Evolutionary conservation across 768 basidiomycete species (phyloP), one percentile per base, ranked within the genome.

Genomic region (Leccinum disarticulatum): DNA sequence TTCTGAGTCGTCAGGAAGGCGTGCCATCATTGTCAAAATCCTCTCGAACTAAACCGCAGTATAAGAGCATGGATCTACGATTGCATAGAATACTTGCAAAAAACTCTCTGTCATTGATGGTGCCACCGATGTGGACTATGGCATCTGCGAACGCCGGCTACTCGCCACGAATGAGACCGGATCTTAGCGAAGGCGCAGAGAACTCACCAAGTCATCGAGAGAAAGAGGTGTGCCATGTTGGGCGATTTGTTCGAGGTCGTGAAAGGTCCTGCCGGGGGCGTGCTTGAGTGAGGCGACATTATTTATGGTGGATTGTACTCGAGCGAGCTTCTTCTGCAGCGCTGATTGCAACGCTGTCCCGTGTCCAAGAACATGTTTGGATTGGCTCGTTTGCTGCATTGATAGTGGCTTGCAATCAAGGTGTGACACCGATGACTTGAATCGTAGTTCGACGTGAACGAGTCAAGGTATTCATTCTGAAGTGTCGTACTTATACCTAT

Each of bases 21-120:
- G 79, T 2, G 90, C 78, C 86, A 91, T 86, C 35, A 84, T 62
- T n/a, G 78, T 74, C 53, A 91, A 70, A 6, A 84, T 58, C 48
- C 83, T 81, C 73, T 91, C 90, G 36, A 91, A 81, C 87, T 88
- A 55, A 6, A 36, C 14, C 35, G 15, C 36, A 14, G 6, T 36
- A 36, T 36, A 28, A 27, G 57, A 19, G 22, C 2, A 48, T 60
- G 28, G 65, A 66, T 43, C 7, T 60, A 52, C n/a, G 56, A 35
- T 41, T 28, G 41, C 46, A 38, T 22, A 22, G 14, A 43, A 55
- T 22, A 76, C 81, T 70, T 68, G 81, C 88, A 70, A 90, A 69
- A 62, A 88, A 71, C 28, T 81, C 70, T 60, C 88, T 81, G 68
- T 91, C 88, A 64, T 90, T 77, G 41, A 80, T 64, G 27, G 73